Evolutionary conservation across 371 early-diverging fungal species (phyloP).

Genomic region (Mucor piriformis): DNA sequence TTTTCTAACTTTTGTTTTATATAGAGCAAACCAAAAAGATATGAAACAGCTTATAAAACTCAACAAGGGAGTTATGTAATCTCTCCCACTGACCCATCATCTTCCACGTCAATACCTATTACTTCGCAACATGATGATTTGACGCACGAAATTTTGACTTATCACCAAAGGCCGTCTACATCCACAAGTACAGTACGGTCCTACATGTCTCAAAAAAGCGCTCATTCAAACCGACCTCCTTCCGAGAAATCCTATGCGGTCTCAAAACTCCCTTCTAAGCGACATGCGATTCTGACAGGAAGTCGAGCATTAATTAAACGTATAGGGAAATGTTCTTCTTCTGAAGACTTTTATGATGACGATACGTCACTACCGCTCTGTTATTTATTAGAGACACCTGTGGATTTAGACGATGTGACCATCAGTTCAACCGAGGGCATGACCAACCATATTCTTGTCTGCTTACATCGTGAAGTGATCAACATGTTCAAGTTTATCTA

Average conservation of each 20-base stretch:
- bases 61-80: background rate
- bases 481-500: conserved; percentile 54
- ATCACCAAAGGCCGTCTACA: background rate
- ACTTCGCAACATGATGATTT: background rate
- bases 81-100: background rate
- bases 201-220: conserved; percentile 5
- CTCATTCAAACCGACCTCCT: background rate
- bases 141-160: conserved; percentile 1
- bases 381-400: conserved; percentile 50
- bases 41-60: background rate
- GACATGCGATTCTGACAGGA: conserved; percentile 25
- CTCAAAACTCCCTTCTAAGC: conserved; percentile 11
- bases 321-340: conserved; percentile 2
- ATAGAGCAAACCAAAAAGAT: conserved; percentile 3
- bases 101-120: background rate
- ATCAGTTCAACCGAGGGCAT: conserved; percentile 40
- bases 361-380: conserved; percentile 45
- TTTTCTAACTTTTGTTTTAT: background rate
- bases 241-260: conserved; percentile 1
- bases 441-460: conserved; percentile 45
- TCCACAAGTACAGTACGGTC: background rate
- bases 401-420: conserved; percentile 28
- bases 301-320: conserved; percentile 24
- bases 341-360: conserved; percentile 28
- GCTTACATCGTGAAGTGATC: conserved; percentile 45